Conservation (phyloP, 2,329 filamentous ascomycete species). For the Parafenestella ontariensis region DNA sequence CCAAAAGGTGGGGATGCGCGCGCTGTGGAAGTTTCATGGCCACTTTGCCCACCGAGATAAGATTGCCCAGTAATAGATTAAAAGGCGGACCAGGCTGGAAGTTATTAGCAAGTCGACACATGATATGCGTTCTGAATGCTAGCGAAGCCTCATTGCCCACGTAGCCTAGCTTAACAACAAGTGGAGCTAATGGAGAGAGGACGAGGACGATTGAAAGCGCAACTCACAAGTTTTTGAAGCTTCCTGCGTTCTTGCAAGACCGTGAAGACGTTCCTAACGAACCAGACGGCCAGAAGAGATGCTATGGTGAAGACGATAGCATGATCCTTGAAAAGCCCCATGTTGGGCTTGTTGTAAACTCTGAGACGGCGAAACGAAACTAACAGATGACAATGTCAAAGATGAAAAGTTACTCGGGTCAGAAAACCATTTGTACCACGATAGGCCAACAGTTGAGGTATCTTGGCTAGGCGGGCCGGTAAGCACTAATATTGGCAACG, state of each 20-base stretch:
- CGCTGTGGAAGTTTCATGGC: conserved; percentile 40
- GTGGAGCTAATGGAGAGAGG: neutral
- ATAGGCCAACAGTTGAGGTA: neutral
- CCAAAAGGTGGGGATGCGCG: conserved; percentile 43
- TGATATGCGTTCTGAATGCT: neutral
- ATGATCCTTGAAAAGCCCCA: conserved; percentile 19
- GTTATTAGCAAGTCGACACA: neutral
- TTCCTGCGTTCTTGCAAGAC: conserved; percentile 10
- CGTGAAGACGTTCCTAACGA: conserved; percentile 4
- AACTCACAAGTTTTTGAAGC: conserved; percentile 16
- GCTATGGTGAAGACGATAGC: conserved; percentile 9
- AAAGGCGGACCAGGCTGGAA: conserved; percentile 47
- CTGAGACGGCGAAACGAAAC: neutral
- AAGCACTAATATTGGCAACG: neutral
- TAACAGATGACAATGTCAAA: neutral
- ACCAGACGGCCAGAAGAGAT: conserved; percentile 11
- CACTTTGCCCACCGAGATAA: conserved; percentile 45
- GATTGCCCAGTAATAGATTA: conserved; percentile 45
- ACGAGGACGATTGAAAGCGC: neutral
- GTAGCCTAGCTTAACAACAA: neutral
- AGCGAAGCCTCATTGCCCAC: too few species aligned
- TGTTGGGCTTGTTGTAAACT: conserved; percentile 1
- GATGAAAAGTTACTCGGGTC: neutral
- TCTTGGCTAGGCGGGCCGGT: neutral
- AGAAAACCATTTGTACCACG: neutral